Conservation (phyloP, 805 yeast species). For the Hagleromyces aurorensis region DNA sequence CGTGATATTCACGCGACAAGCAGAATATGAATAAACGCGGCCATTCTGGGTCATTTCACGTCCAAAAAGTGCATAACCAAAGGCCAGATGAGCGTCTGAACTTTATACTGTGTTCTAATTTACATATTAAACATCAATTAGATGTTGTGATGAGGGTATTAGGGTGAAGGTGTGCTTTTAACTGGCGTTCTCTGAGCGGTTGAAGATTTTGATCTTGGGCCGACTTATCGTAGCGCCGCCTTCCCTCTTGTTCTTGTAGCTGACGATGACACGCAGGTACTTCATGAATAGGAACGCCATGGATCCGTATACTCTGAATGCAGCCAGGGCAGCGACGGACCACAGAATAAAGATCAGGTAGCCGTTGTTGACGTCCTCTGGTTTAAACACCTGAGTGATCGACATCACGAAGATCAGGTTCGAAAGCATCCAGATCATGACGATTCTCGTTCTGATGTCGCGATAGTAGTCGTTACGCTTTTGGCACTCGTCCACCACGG, state of each 20-base stretch:
- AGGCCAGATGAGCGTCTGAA: too few relatives aligned
- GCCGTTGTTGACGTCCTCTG: slow-evolving; percentile 59
- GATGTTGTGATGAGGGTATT: too few relatives aligned
- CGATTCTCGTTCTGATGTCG: slow-evolving; percentile 91
- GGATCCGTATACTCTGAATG: slow-evolving; percentile 79
- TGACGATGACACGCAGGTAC: slow-evolving; percentile 34
- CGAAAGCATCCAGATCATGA: slow-evolving; percentile 85
- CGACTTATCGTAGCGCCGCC: slow-evolving; percentile 27
- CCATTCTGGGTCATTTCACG: too few relatives aligned
- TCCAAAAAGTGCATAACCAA: too few relatives aligned
- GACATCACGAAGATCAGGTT: slow-evolving; percentile 80
- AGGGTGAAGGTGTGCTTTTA: too few relatives aligned
- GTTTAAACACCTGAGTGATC: slow-evolving; percentile 70
- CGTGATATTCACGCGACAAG: too few relatives aligned
- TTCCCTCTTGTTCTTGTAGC: slow-evolving; percentile 34
- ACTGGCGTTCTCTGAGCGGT: too few relatives aligned
- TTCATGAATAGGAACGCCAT: slow-evolving; percentile 48
- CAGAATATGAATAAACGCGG: too few relatives aligned
- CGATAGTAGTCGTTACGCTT: slow-evolving; percentile 78
- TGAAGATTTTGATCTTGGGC: slow-evolving; percentile 15
- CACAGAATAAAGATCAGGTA: slow-evolving; percentile 81
- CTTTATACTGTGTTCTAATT: too few relatives aligned
- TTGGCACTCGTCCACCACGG: slow-evolving; percentile 24
- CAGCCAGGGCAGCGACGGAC: slow-evolving; percentile 83
- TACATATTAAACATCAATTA: too few relatives aligned